A percentile compares a stretch with the other conserved stretches of the same genome.
These are phyloP conservation scores for Xylaria sp. DNA, from an alignment of 2,329 filamentous ascomycete genomes.

Conservation along the genomic window DNA sequence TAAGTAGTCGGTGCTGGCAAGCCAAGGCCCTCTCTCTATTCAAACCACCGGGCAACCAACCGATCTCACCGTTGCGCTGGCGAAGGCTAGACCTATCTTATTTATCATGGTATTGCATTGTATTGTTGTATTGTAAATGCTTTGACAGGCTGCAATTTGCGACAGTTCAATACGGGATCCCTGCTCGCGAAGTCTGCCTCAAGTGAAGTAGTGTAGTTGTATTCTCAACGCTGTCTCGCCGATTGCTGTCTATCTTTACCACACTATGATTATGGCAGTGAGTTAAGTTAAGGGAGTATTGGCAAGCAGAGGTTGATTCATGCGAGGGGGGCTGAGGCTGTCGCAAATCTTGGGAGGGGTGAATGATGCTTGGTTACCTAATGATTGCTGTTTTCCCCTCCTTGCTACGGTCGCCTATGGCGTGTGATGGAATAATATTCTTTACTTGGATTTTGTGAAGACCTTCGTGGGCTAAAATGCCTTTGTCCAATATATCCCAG, in stretches of 20 bases:
- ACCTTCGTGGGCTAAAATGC: slow-evolving; percentile 10
- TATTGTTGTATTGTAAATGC: too few relatives aligned
- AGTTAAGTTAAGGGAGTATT: not conserved
- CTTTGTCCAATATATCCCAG: slow-evolving; percentile 16
- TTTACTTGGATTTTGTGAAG: not conserved
- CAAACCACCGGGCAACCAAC: too few relatives aligned
- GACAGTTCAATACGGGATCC: not conserved
- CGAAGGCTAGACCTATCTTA: too few relatives aligned
- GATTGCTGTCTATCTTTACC: not conserved
- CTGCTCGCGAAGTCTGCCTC: not conserved
- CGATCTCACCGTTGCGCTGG: too few relatives aligned
- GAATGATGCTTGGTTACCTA: not conserved
- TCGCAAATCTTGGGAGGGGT: slow-evolving; percentile 1
- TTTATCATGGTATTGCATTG: too few relatives aligned
- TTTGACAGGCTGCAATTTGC: not conserved
- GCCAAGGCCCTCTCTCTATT: too few relatives aligned
- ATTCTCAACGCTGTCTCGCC: not conserved
- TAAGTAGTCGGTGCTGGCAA: too few relatives aligned
- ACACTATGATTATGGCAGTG: not conserved
- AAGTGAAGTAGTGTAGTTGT: not conserved
- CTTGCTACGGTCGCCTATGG: not conserved
- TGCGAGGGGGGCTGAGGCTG: slow-evolving; percentile 1
- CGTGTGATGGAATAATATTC: too few relatives aligned
- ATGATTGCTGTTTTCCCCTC: not conserved
- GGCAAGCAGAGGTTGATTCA: not conserved